These are phyloP conservation scores for Trichocomaceae sp. DNA, from an alignment of 2,329 filamentous ascomycete species.

Conservation along the genomic window DNA sequence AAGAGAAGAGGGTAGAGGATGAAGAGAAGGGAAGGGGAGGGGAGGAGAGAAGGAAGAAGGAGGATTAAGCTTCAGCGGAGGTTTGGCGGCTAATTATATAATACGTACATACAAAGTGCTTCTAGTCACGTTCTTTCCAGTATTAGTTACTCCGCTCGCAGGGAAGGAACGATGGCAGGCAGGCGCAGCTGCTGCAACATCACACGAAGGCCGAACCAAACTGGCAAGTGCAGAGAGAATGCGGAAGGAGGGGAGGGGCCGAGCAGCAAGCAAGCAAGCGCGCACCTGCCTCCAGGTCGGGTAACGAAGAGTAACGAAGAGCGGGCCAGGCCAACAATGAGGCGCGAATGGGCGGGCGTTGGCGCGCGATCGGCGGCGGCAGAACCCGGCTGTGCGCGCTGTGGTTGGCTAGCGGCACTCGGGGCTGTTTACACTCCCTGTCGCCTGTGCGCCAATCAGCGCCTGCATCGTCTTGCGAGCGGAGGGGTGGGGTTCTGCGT, in stretches of 20 bases:
- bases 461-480: neutral
- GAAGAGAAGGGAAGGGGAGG: neutral
- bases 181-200: constrained; percentile 1
- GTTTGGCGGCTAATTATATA: constrained; percentile 12
- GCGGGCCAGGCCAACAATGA: constrained; percentile 9
- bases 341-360: constrained; percentile 26
- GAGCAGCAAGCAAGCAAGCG: constrained; percentile 15
- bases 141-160: no score
- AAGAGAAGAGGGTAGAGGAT: neutral
- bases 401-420: constrained; percentile 15
- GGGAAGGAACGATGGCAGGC: no score
- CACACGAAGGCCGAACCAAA: no score
- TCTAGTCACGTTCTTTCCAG: no score
- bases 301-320: constrained; percentile 3
- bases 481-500: neutral
- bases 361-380: constrained; percentile 35
- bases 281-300: constrained; percentile 13
- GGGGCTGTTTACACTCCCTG: neutral
- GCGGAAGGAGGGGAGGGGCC: constrained; percentile 14
- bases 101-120: neutral
- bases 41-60: constrained; percentile 5
- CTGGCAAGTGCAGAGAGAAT: neutral
- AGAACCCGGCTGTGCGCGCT: constrained; percentile 10
- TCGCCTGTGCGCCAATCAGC: constrained; percentile 1
- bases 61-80: constrained; percentile 12